Conservation (phyloP, 2,329 filamentous ascomycete species). For the Epichloe coenophiala region DNA sequence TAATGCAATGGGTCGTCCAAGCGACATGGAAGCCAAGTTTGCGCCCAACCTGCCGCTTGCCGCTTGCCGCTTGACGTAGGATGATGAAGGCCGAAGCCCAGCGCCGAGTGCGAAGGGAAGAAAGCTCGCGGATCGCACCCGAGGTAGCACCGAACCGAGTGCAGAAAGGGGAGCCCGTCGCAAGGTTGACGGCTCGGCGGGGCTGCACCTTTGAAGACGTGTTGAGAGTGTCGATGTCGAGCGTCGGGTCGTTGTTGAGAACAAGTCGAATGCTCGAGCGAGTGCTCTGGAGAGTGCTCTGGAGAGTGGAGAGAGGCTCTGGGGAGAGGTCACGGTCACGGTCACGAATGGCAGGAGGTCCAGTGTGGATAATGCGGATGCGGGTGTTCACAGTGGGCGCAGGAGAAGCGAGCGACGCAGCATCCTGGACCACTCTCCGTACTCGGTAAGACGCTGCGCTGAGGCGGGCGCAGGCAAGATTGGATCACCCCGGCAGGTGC, state of each 20-base stretch:
- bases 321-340: neutral
- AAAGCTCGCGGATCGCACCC: neutral
- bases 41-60: neutral
- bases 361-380: conserved; percentile 3
- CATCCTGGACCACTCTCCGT: neutral
- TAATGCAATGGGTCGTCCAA: neutral
- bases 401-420: neutral
- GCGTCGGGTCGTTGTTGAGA: neutral
- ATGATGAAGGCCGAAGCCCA: neutral
- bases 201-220: neutral
- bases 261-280: neutral
- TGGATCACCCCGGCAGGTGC: neutral
- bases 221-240: neutral
- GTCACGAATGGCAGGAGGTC: neutral
- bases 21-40: neutral
- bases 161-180: neutral
- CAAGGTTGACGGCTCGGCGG: neutral
- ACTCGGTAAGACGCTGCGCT: too few species aligned
- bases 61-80: neutral
- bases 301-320: neutral
- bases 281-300: neutral
- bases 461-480: too few species aligned
- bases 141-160: neutral
- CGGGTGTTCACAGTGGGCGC: neutral
- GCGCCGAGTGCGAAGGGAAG: neutral